Evolutionary conservation across 768 basidiomycete genomes (phyloP).

Genomic region (Russula brevipes): DNA sequence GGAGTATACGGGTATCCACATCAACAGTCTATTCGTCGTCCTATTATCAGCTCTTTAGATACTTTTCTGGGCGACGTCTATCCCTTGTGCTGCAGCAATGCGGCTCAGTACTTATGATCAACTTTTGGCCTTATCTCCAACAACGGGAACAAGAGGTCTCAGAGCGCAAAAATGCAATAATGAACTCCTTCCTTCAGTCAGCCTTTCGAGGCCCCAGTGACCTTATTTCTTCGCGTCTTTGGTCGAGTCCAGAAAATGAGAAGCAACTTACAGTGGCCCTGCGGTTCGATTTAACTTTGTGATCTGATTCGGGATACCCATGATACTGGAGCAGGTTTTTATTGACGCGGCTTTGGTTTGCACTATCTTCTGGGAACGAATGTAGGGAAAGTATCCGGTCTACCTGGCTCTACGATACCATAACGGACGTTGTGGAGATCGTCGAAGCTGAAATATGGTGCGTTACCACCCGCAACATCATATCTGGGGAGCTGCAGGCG

Average conservation of each 20-base stretch:
- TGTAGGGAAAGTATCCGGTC: conserved; percentile 27
- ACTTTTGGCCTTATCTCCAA: conserved; percentile 70
- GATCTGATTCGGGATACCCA: neutral
- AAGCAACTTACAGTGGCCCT: conserved; percentile 53
- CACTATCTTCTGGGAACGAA: conserved; percentile 45
- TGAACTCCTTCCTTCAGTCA: conserved; percentile 46
- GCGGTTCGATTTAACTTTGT: conserved; percentile 39
- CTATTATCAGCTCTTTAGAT: conserved; percentile 38
- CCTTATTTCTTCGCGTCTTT: conserved; percentile 44
- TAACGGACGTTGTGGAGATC: conserved; percentile 50
- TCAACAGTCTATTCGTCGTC: conserved; percentile 61
- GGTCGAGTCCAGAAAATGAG: conserved; percentile 55
- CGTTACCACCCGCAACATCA: conserved; percentile 34
- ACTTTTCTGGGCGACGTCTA: conserved; percentile 50
- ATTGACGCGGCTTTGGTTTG: conserved; percentile 58
- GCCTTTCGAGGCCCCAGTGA: conserved; percentile 32
- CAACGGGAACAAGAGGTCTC: conserved; percentile 43
- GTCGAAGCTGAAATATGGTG: conserved; percentile 57
- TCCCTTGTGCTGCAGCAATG: conserved; percentile 36
- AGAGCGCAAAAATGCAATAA: conserved; percentile 38
- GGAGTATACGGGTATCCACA: neutral
- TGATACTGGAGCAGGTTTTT: conserved; percentile 44
- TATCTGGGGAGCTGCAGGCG: conserved; percentile 26
- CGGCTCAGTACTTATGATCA: conserved; percentile 39
- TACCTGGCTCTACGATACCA: conserved; percentile 34